A percentile compares a stretch with the other conserved stretches of the same genome.
Evolutionary conservation across 2,329 filamentous ascomycete species (phyloP).

Genomic region (Whalleya microplaca): DNA sequence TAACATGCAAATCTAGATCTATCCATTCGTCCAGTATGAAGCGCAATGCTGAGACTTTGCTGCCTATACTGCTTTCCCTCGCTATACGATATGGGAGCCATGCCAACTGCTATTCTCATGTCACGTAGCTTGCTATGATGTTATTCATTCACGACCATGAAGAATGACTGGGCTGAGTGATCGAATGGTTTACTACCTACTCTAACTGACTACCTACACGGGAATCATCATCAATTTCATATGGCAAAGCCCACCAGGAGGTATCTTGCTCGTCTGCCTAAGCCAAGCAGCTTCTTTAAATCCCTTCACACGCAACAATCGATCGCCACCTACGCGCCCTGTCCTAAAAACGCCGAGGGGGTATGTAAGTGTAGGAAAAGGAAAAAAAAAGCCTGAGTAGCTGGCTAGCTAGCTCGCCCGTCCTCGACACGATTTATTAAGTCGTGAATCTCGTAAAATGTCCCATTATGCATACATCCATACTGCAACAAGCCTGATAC

Average conservation of each 20-base stretch:
- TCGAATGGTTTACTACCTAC: conserved; percentile 23
- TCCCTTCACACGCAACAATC: too few relatives aligned
- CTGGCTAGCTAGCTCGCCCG: too few relatives aligned
- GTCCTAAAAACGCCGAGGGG: conserved; percentile 31
- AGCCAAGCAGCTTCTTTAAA: too few relatives aligned
- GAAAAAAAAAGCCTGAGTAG: conserved; percentile 17
- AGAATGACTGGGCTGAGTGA: neutral
- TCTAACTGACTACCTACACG: too few relatives aligned
- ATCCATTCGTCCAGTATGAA: too few relatives aligned
- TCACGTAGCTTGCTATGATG: too few relatives aligned
- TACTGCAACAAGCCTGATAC: conserved; percentile 1
- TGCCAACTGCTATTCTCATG: too few relatives aligned
- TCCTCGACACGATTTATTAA: conserved; percentile 11
- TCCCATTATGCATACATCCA: conserved; percentile 1
- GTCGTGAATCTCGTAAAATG: conserved; percentile 18
- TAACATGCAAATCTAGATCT: too few relatives aligned
- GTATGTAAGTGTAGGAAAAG: conserved; percentile 12
- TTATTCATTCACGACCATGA: too few relatives aligned
- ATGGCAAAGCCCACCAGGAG: conserved; percentile 6
- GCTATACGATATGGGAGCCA: too few relatives aligned
- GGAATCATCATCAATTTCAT: conserved; percentile 4
- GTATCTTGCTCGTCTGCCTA: conserved; percentile 7
- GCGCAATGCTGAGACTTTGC: too few relatives aligned
- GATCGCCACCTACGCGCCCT: conserved; percentile 14
- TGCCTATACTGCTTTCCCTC: too few relatives aligned